phyloP scores from a whole-genome alignment of 2,329 filamentous ascomycete species.

The Diaporthe sp. region DNA sequence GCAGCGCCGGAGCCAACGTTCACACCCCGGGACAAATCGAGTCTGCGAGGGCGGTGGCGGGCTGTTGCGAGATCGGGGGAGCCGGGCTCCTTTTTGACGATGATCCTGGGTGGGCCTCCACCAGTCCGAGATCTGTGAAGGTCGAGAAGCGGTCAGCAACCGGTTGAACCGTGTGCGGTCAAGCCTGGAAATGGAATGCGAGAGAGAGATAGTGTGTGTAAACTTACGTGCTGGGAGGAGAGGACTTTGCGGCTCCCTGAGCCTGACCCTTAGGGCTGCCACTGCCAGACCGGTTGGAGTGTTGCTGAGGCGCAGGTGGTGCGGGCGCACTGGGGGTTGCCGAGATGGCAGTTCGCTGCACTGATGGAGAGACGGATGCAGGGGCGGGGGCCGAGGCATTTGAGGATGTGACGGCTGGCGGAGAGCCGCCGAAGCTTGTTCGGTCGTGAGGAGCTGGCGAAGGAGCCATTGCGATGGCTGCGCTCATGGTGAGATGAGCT shows the following conservation, averaged over 20 bases:
- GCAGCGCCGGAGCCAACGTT: constrained; percentile 64
- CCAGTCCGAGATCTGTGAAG: constrained; percentile 64
- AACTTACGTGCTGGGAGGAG: constrained; percentile 73
- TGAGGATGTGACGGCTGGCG: constrained; percentile 56
- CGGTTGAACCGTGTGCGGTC: constrained; percentile 44
- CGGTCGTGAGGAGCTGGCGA: constrained; percentile 77
- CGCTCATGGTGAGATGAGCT: constrained; percentile 68
- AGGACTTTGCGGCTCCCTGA: constrained; percentile 63
- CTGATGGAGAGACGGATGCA: constrained; percentile 58
- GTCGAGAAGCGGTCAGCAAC: constrained; percentile 39
- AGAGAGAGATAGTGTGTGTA: constrained; percentile 17
- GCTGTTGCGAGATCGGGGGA: constrained; percentile 70
- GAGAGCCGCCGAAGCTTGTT: constrained; percentile 68
- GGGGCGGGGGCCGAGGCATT: constrained; percentile 50
- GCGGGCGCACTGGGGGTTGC: constrained; percentile 59
- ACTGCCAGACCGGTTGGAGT: constrained; percentile 61
- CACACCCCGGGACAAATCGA: constrained; percentile 80
- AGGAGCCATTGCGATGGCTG: constrained; percentile 77
- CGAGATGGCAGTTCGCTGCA: constrained; percentile 59
- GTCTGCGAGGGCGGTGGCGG: constrained; percentile 80
- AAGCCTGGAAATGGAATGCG: constrained; percentile 37
- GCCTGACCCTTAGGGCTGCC: constrained; percentile 65
- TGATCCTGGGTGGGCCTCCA: constrained; percentile 78
- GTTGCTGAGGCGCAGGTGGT: constrained; percentile 44
- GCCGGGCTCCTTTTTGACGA: constrained; percentile 97